A percentile compares a stretch with the other conserved stretches of the same genome.
Conservation (phyloP, 768 basidiomycete genomes). For the Boletus sp. region DNA sequence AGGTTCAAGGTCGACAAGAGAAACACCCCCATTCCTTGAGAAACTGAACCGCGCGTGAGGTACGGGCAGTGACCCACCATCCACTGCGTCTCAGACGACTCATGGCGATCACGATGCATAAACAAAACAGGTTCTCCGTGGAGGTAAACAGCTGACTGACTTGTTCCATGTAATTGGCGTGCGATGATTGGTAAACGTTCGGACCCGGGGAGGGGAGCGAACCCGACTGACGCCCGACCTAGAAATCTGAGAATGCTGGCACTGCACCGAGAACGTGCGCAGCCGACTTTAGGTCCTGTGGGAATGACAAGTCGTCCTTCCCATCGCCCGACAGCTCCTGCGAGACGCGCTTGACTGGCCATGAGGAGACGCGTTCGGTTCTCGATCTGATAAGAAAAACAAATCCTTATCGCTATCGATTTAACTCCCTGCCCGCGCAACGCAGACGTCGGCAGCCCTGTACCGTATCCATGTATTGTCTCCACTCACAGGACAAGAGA, state of each 20-base stretch:
- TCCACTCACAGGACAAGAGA: conserved; percentile 1
- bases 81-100: background rate
- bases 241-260: background rate
- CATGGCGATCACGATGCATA: background rate
- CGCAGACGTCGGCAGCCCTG: background rate
- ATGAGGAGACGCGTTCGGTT: background rate
- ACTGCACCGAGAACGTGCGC: background rate
- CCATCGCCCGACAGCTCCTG: background rate
- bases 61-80: background rate
- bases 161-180: background rate
- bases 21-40: background rate
- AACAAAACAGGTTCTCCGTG: conserved; percentile 7
- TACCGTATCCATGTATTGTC: background rate
- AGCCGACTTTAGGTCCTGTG: background rate
- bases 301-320: background rate
- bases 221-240: background rate
- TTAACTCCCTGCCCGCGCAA: background rate
- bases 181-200: conserved; percentile 3
- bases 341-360: background rate
- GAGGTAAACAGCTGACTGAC: background rate
- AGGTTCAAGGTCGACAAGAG: background rate
- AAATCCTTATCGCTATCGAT: background rate
- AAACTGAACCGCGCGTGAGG: background rate
- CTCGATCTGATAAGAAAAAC: background rate
- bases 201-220: conserved; percentile 2